Conservation (phyloP, 2,329 filamentous ascomycete genomes). For the Penicillium sp. region DNA sequence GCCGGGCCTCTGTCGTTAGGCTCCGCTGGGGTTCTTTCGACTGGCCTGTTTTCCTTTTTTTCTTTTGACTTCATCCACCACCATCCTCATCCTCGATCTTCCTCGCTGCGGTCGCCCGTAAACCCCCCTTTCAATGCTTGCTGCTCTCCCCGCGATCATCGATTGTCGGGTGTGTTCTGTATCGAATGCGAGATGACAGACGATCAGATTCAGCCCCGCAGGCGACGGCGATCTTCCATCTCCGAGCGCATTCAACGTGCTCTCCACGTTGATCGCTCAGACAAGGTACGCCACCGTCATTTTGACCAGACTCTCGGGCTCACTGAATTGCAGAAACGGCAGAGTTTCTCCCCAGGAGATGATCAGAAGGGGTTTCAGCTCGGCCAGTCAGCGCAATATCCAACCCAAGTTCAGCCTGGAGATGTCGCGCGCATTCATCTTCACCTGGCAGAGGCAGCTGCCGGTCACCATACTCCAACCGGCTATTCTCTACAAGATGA, state of each 20-base stretch:
- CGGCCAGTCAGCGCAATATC: not conserved
- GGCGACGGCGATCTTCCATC: slow-evolving; percentile 32
- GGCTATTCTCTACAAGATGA: slow-evolving; percentile 21
- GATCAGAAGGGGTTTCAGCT: not conserved
- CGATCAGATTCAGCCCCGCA: slow-evolving; percentile 26
- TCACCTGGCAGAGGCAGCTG: slow-evolving; percentile 11
- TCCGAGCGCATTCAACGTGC: slow-evolving; percentile 32
- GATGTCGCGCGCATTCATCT: not conserved
- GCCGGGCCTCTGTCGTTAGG: slow-evolving; percentile 5
- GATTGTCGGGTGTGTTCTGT: not conserved
- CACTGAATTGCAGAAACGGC: slow-evolving; percentile 20
- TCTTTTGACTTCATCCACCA: not conserved
- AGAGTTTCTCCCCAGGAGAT: slow-evolving; percentile 1
- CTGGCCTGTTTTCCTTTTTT: not conserved
- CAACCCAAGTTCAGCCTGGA: not conserved
- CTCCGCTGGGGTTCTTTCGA: slow-evolving; percentile 2
- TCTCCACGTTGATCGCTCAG: slow-evolving; percentile 25
- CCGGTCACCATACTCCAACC: slow-evolving; percentile 6
- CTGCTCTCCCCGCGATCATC: not conserved
- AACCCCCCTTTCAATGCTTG: not conserved
- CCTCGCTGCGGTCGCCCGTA: not conserved
- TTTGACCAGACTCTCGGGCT: not conserved
- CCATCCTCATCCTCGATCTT: not conserved
- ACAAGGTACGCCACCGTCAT: slow-evolving; percentile 21
- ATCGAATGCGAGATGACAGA: slow-evolving; percentile 19